Conservation (phyloP, 768 basidiomycete genomes). For the Myochromella boudieri region DNA sequence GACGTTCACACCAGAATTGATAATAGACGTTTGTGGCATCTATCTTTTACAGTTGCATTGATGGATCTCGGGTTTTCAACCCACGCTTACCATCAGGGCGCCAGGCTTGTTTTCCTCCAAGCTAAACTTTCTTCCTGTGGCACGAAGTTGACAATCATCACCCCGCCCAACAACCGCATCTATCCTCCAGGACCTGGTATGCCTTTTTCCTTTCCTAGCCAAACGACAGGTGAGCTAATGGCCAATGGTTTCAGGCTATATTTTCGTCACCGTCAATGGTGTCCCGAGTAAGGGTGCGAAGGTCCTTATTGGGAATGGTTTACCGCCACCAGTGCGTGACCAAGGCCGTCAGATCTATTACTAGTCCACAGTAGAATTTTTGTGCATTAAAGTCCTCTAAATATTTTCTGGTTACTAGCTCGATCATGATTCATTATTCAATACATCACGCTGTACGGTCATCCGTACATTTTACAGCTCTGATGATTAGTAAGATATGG, state of each 20-base stretch:
- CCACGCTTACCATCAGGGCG: slow-evolving; percentile 31
- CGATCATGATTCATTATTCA: too few relatives aligned
- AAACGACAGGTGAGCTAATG: not conserved
- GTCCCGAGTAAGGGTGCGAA: slow-evolving; percentile 18
- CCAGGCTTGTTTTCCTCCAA: slow-evolving; percentile 35
- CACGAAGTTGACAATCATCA: slow-evolving; percentile 31
- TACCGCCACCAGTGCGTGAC: slow-evolving; percentile 18
- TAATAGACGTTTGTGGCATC: not conserved
- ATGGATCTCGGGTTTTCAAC: slow-evolving; percentile 43
- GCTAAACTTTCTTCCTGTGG: slow-evolving; percentile 29
- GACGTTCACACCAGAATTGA: not conserved
- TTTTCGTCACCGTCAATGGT: not conserved
- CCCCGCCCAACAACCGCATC: slow-evolving; percentile 36
- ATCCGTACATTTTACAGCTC: too few relatives aligned
- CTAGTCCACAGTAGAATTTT: too few relatives aligned
- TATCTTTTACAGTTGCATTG: slow-evolving; percentile 31
- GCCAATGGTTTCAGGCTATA: slow-evolving; percentile 3
- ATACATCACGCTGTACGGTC: too few relatives aligned
- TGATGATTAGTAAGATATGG: too few relatives aligned
- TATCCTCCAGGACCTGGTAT: slow-evolving; percentile 29
- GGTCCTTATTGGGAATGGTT: slow-evolving; percentile 36
- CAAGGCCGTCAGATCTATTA: too few relatives aligned
- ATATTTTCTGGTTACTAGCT: too few relatives aligned
- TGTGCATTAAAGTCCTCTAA: too few relatives aligned
- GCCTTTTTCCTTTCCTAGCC: not conserved